These are phyloP conservation scores for Curvularia verruculosa DNA, from an alignment of 2,329 filamentous ascomycete genomes.

Conservation along the genomic window DNA sequence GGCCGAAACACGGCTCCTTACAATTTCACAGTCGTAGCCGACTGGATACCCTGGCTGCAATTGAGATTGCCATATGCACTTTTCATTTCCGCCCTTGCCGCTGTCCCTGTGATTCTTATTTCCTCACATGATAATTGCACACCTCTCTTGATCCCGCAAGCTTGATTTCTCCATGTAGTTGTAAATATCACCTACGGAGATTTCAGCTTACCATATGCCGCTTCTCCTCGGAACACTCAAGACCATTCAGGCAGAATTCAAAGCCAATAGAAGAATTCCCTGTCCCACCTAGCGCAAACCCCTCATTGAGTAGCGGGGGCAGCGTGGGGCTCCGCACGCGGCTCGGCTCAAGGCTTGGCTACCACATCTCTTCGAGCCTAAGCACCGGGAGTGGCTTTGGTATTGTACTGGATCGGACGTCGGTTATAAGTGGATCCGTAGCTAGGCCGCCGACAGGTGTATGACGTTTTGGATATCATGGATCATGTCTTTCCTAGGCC, in stretches of 20 bases:
- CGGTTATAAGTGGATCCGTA: slow-evolving; percentile 7
- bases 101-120: not conserved
- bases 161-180: not conserved
- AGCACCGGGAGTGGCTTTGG: slow-evolving; percentile 20
- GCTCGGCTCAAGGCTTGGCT: slow-evolving; percentile 18
- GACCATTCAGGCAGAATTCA: slow-evolving; percentile 31
- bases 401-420: slow-evolving; percentile 8
- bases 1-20: not conserved
- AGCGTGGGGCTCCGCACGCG: slow-evolving; percentile 26
- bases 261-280: slow-evolving; percentile 15
- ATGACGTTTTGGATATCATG: slow-evolving; percentile 23
- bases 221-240: slow-evolving; percentile 2
- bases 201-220: not conserved
- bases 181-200: not conserved
- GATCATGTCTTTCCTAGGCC: slow-evolving; percentile 9
- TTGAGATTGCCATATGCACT: not conserved
- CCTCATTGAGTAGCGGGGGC: slow-evolving; percentile 16
- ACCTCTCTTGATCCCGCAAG: not conserved
- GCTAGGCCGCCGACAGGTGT: slow-evolving; percentile 11
- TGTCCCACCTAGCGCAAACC: slow-evolving; percentile 18
- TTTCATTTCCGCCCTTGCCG: not conserved
- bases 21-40: not conserved
- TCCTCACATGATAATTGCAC: not conserved
- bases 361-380: slow-evolving; percentile 4
- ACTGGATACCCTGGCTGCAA: not conserved